These are phyloP conservation scores for Starmerella lactis-condensi DNA, from an alignment of 805 yeast species.

Conservation along the genomic window DNA sequence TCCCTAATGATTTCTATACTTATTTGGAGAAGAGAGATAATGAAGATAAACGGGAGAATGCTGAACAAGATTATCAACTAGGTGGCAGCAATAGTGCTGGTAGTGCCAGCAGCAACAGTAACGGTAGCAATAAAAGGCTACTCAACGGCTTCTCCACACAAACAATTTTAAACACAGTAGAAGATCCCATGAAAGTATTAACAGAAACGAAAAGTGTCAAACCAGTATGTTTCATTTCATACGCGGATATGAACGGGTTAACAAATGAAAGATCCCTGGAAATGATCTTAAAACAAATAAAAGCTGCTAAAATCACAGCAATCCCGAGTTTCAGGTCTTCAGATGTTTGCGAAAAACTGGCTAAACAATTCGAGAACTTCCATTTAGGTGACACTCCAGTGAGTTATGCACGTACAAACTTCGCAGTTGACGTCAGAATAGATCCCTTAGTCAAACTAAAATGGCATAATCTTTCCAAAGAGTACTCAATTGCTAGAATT, in stretches of 20 bases:
- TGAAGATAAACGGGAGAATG: not conserved
- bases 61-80: no score
- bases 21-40: constrained; percentile 1
- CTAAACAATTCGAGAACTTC: constrained; percentile 1
- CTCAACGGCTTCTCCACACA: no score
- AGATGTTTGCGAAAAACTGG: constrained; percentile 11
- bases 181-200: constrained; percentile 31
- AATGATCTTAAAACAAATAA: constrained; percentile 57
- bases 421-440: constrained; percentile 30
- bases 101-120: no score
- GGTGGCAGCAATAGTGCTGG: no score
- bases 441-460: constrained; percentile 48
- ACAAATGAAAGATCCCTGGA: constrained; percentile 69
- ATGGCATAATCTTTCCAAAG: constrained; percentile 77
- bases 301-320: constrained; percentile 55
- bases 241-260: constrained; percentile 63
- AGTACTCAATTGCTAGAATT: constrained; percentile 66
- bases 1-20: constrained; percentile 28
- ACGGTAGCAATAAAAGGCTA: no score
- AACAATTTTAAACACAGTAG: constrained; percentile 12
- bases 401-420: constrained; percentile 10
- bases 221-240: constrained; percentile 53
- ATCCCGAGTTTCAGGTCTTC: no score
- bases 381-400: constrained; percentile 7
- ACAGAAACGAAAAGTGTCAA: constrained; percentile 23